Evolutionary conservation across 345 rosid genomes (phyloP).

Genomic region (Bruguiera gymnorhiza): DNA sequence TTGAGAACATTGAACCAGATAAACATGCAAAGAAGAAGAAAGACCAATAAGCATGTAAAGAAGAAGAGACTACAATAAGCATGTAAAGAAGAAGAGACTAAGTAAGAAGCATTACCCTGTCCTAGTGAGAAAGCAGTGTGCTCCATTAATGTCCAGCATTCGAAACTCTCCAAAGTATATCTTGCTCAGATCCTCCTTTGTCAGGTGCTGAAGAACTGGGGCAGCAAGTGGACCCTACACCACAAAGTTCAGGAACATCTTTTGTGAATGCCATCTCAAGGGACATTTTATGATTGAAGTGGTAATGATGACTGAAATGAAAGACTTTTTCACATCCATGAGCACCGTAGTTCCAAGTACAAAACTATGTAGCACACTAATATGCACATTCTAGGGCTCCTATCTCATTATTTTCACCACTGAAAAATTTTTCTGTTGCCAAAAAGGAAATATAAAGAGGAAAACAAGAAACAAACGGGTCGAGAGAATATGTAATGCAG

Average conservation of each 20-base stretch:
- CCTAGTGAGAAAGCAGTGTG: conserved; percentile 79
- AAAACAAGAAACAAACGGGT: neutral
- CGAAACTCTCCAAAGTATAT: conserved; percentile 87
- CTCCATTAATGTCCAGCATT: conserved; percentile 76
- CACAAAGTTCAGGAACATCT: conserved; percentile 9
- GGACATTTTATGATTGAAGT: neutral
- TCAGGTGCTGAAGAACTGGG: conserved; percentile 78
- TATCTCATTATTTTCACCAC: neutral
- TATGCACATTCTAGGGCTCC: no score
- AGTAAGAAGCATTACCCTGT: conserved; percentile 63
- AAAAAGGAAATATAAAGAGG: neutral
- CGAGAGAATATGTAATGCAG: neutral
- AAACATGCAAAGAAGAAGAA: no score
- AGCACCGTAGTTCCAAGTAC: no score
- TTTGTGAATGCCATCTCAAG: neutral
- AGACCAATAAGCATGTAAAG: neutral
- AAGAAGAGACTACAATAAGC: neutral
- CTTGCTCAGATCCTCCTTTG: conserved; percentile 88
- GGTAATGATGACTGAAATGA: no score
- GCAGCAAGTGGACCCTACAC: conserved; percentile 95
- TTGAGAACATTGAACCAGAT: neutral
- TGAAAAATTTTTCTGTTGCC: neutral
- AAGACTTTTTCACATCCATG: no score
- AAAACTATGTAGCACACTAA: no score
- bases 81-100: neutral